These are phyloP conservation scores for Trichoderma lentiforme DNA, from an alignment of 2,329 filamentous ascomycete genomes.

Conservation along the genomic window DNA sequence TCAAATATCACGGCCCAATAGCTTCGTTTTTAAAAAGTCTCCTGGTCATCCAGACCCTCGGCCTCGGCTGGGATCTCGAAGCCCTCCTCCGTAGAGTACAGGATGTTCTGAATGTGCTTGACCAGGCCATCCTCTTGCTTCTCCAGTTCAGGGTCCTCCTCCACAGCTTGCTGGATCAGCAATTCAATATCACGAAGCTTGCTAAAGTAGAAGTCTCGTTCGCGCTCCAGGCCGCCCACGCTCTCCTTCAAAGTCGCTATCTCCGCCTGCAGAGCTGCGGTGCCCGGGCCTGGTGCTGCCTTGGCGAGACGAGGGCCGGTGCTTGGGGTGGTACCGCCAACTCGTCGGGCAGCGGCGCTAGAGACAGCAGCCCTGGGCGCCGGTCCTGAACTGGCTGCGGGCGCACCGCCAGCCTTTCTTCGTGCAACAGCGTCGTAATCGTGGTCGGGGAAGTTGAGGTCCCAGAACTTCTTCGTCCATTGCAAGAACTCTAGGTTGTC, in stretches of 20 bases:
- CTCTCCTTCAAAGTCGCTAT: slow-evolving; percentile 90
- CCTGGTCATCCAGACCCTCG: slow-evolving; percentile 70
- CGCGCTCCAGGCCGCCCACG: slow-evolving; percentile 88
- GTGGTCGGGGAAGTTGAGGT: slow-evolving; percentile 94
- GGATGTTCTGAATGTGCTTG: slow-evolving; percentile 93
- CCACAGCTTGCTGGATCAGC: slow-evolving; percentile 86
- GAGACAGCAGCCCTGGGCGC: slow-evolving; percentile 49
- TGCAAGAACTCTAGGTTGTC: slow-evolving; percentile 99
- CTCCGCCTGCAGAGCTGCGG: slow-evolving; percentile 75
- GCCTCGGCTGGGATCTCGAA: slow-evolving; percentile 86
- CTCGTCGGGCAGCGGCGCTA: slow-evolving; percentile 47
- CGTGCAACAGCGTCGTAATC: slow-evolving; percentile 90
- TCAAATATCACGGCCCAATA: background rate
- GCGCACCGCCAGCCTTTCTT: slow-evolving; percentile 71
- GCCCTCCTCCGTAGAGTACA: slow-evolving; percentile 93
- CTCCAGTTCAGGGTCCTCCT: slow-evolving; percentile 88
- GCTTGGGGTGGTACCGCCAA: slow-evolving; percentile 61
- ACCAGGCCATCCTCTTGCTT: slow-evolving; percentile 89
- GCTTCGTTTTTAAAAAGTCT: slow-evolving; percentile 62
- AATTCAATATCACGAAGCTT: slow-evolving; percentile 97
- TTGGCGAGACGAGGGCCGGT: slow-evolving; percentile 44
- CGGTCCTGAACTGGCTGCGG: slow-evolving; percentile 46
- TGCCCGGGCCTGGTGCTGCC: slow-evolving; percentile 52
- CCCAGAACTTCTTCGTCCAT: slow-evolving; percentile 96
- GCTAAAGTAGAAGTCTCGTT: slow-evolving; percentile 98